These are phyloP conservation scores for Saturnispora sekii DNA, from an alignment of 805 yeast genomes.

Conservation along the genomic window DNA sequence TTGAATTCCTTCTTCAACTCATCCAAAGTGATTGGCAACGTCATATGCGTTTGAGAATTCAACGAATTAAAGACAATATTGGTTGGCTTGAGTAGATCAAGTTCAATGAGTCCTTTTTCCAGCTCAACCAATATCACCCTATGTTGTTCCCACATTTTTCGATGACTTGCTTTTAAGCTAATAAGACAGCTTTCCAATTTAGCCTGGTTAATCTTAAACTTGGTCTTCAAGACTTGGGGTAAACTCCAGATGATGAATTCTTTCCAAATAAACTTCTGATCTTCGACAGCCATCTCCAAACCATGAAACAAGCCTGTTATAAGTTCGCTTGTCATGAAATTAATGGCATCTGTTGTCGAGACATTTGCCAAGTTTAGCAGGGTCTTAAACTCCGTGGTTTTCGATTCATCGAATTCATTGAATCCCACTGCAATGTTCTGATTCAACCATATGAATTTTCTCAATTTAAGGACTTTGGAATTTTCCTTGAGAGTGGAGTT, in stretches of 20 bases:
- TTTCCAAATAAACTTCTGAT: constrained; percentile 19
- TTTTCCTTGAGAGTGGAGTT: constrained; percentile 4
- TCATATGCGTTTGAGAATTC: background rate
- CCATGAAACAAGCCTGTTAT: constrained; percentile 22
- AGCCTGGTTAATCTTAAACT: constrained; percentile 23
- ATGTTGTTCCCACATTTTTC: constrained; percentile 9
- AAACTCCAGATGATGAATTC: constrained; percentile 21
- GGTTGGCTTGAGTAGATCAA: constrained; percentile 17
- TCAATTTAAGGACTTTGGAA: constrained; percentile 17
- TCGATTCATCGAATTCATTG: constrained; percentile 18
- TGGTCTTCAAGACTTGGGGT: constrained; percentile 17
- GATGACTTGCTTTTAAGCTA: constrained; percentile 17
- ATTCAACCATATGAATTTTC: constrained; percentile 26
- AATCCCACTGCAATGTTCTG: constrained; percentile 22
- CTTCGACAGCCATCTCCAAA: constrained; percentile 14
- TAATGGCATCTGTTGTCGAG: constrained; percentile 23
- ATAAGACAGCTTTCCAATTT: constrained; percentile 17
- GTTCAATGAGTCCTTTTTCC: constrained; percentile 14
- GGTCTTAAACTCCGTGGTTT: constrained; percentile 21
- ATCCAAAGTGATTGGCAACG: constrained; percentile 5
- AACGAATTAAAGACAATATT: constrained; percentile 7
- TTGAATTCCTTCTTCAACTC: constrained; percentile 14
- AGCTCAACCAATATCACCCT: constrained; percentile 14
- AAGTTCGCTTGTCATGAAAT: constrained; percentile 23
- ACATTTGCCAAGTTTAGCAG: constrained; percentile 23